Evolutionary conservation across 192 early-diverging fungal genomes (phyloP), one percentile per base, ranked within the genome.

Genomic region (Gaertneriomyces sp.): DNA sequence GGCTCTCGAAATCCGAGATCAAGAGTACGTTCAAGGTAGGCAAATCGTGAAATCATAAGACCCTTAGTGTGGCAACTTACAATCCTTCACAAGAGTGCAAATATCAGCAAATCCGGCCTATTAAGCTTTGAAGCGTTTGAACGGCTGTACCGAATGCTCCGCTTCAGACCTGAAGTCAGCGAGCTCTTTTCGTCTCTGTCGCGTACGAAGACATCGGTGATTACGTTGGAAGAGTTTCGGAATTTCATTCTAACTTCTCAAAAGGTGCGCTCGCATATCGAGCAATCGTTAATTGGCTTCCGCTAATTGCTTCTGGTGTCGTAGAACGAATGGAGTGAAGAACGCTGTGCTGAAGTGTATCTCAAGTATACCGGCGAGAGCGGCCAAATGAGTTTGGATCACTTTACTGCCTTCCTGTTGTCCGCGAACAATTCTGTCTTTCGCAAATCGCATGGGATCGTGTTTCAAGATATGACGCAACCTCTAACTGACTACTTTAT

Each of bases 401-500:
- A 84, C 38, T 82, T 90, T 58, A 74, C 76, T 14, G 83, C 81
- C 2, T 90, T 88, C 70, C 58, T 90, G 40, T 44, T 90, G 19
- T 87, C 87, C 5, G 69, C 76, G 38, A 83, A 82, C 54, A 90
- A 89, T 68, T 41, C 83, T 3, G 57, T 87, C 16, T 79, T 89
- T 52, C 64, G 77, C 3, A 77, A 84, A 45, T 40, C 54, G 11
- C 79, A 88, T 39, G 62, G 67, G 5, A 41, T 45, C 14, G 73
- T 86, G 12, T 79, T 77, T 51, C 83, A 89, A 42, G 85, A 87
- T 45, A 90, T 91, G 88, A 72, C 74, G 20, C 77, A 76, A 58
- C 87, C 90, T 4, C 62, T 95, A 7, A 85, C 76, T 54, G 81
- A 90, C 59, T 96, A 96, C 73, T 93, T 82, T 46, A 89, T 95